Evolutionary conservation across 2,329 filamentous ascomycete species (phyloP).

Genomic region (Fusarium concolor): DNA sequence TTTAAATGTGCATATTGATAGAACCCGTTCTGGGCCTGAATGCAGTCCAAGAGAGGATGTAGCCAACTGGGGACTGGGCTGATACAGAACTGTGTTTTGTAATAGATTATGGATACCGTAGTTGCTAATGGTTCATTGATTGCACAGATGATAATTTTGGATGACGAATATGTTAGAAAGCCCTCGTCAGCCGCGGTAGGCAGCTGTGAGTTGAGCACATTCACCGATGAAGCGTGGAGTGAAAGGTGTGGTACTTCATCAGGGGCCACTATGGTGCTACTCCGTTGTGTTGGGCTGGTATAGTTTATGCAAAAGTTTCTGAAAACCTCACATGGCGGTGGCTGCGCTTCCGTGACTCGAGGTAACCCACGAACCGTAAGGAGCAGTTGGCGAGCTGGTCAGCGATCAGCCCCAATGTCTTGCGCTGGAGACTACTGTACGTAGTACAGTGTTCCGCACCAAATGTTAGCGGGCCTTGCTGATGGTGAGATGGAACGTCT

Average conservation of each 20-base stretch:
- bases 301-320: conserved; percentile 21
- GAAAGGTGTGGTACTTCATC: conserved; percentile 13
- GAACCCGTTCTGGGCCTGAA: background rate
- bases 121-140: conserved; percentile 8
- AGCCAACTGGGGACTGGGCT: background rate
- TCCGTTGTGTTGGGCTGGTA: conserved; percentile 8
- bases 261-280: conserved; percentile 14
- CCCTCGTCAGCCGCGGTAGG: conserved; percentile 30
- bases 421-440: background rate
- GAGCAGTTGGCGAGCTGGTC: conserved; percentile 26
- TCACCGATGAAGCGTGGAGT: conserved; percentile 16
- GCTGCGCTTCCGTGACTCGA: conserved; percentile 33
- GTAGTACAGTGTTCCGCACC: conserved; percentile 1
- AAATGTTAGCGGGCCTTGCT: conserved; percentile 1
- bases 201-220: conserved; percentile 26
- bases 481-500: conserved; percentile 19
- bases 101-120: background rate
- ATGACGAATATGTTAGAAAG: conserved; percentile 22
- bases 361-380: conserved; percentile 36
- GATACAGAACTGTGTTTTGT: background rate
- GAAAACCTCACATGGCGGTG: conserved; percentile 37
- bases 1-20: background rate
- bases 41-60: background rate
- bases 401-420: conserved; percentile 30
- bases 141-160: conserved; percentile 8